Percentiles rank a stretch among this genome's conserved stretches.
phyloP scores from a whole-genome alignment of 306 rosid species.

The Cucumis melo region DNA sequence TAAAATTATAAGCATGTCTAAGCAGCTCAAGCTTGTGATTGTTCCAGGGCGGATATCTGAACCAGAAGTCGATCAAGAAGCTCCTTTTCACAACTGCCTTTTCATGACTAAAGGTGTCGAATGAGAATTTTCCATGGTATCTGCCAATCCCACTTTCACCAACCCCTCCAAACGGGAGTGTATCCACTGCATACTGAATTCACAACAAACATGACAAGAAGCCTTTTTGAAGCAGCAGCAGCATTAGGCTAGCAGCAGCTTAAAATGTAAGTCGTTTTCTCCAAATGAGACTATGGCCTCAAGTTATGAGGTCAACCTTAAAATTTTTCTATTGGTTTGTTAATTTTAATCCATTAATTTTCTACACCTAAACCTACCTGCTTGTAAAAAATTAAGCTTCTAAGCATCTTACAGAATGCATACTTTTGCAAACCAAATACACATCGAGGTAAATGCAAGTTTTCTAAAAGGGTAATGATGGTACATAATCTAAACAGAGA shows the following conservation, averaged over 20 bases:
- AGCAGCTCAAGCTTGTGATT: conserved; percentile 41
- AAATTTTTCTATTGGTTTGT: not conserved
- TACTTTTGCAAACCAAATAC: not conserved
- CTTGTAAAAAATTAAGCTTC: not conserved
- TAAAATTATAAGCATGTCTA: conserved; percentile 26
- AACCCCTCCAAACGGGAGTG: conserved; percentile 74
- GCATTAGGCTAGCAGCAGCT: not conserved
- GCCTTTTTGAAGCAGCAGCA: not conserved
- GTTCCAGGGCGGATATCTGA: conserved; percentile 70
- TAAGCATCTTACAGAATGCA: not conserved
- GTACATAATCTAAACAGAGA: not conserved
- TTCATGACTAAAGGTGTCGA: conserved; percentile 55
- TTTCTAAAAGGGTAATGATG: not conserved
- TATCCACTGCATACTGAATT: conserved; percentile 43
- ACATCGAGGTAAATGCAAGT: not conserved
- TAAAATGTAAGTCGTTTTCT: not conserved
- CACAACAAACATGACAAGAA: not conserved
- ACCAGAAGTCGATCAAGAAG: conserved; percentile 55
- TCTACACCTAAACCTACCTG: not conserved
- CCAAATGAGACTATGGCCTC: not conserved
- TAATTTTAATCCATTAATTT: not conserved
- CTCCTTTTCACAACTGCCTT: conserved; percentile 43
- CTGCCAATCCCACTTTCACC: conserved; percentile 66
- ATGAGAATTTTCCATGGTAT: conserved; percentile 73
- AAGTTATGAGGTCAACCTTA: not conserved